phyloP scores from a whole-genome alignment of 208 protist genomes.

The Hexamita inflata region DNA sequence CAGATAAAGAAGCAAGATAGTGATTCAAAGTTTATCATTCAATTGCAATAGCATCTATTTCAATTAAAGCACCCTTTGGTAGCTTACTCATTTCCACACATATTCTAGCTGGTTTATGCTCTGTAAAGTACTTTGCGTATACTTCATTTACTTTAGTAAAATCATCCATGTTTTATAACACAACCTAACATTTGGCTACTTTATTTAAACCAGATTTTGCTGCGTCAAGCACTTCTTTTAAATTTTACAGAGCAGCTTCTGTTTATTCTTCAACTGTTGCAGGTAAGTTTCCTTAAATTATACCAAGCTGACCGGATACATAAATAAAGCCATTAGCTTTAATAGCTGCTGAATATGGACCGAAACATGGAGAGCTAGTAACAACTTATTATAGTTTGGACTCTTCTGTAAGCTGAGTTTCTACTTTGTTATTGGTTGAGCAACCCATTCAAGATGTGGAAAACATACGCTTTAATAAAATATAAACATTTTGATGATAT shows the following conservation, averaged over 20 bases:
- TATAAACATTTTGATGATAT: too few relatives aligned
- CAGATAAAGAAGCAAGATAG: too few relatives aligned
- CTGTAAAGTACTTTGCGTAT: conserved; percentile 48
- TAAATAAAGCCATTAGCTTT: conserved; percentile 42
- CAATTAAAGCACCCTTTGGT: conserved; percentile 50
- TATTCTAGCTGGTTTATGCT: conserved; percentile 43
- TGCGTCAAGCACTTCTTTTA: conserved; percentile 50
- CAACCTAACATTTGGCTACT: conserved; percentile 54
- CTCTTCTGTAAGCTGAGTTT: too few relatives aligned
- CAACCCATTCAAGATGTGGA: too few relatives aligned
- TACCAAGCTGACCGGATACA: conserved; percentile 44
- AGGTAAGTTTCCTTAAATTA: not conserved
- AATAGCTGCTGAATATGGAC: conserved; percentile 37
- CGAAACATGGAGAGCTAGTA: not conserved
- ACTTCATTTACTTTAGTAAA: conserved; percentile 54
- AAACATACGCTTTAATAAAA: too few relatives aligned
- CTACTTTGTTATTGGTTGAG: too few relatives aligned
- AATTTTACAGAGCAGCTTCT: conserved; percentile 47
- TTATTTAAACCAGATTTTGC: conserved; percentile 45
- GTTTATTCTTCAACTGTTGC: conserved; percentile 35
- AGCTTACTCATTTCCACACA: conserved; percentile 48
- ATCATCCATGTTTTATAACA: conserved; percentile 54
- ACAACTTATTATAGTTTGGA: too few relatives aligned
- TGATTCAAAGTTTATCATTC: too few relatives aligned
- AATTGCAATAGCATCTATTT: conserved; percentile 54